Percentiles rank a stretch among this genome's conserved stretches.
Conservation (phyloP, 192 early-diverging fungal species). For the Rhizophagus sp. region DNA sequence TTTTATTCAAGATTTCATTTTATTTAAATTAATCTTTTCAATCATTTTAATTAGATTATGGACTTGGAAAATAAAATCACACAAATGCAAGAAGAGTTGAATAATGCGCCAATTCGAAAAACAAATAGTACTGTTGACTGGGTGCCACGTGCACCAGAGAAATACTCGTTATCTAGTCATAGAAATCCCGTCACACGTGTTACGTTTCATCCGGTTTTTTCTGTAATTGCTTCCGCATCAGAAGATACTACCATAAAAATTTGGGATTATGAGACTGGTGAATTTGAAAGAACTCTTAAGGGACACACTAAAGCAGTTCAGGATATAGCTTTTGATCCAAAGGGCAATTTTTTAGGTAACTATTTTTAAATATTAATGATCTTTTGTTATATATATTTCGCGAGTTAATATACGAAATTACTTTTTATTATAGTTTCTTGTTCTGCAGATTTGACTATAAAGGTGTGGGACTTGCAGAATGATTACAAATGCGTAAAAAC, state of each 20-base stretch:
- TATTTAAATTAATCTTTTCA: neutral
- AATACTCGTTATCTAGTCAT: conserved; percentile 73
- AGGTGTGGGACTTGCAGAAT: conserved; percentile 87
- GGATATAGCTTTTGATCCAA: conserved; percentile 81
- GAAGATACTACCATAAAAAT: conserved; percentile 93
- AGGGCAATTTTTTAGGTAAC: conserved; percentile 79
- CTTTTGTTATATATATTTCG: neutral
- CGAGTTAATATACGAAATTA: neutral
- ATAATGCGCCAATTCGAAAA: conserved; percentile 58
- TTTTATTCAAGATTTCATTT: neutral
- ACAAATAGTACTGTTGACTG: conserved; percentile 64
- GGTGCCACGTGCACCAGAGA: conserved; percentile 84
- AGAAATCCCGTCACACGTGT: conserved; percentile 79
- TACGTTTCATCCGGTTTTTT: conserved; percentile 85
- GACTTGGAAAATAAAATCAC: conserved; percentile 85
- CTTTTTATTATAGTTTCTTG: conserved; percentile 67
- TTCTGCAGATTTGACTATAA: conserved; percentile 89
- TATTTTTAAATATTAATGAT: neutral
- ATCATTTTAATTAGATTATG: conserved; percentile 71
- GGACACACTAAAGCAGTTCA: conserved; percentile 97
- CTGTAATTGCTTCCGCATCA: conserved; percentile 78
- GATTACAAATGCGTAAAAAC: conserved; percentile 83
- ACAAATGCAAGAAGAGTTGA: conserved; percentile 74
- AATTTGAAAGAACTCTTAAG: conserved; percentile 89
- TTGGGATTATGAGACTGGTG: conserved; percentile 93